A percentile compares a stretch with the other conserved stretches of the same genome.
Conservation (phyloP, 768 basidiomycete genomes). For the Suillus placidus region DNA sequence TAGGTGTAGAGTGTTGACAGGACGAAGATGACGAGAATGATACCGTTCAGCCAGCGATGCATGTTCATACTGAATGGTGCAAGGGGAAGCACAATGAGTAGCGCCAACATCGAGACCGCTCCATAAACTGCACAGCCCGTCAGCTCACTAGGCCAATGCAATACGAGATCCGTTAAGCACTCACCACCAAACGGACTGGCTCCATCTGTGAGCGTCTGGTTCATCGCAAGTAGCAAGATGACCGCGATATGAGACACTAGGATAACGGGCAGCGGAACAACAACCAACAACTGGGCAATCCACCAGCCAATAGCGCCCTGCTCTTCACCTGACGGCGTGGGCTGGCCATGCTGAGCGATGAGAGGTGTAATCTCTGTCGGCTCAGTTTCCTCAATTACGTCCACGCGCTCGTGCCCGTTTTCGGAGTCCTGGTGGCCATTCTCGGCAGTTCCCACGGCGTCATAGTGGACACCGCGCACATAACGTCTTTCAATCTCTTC, state of each 20-base stretch:
- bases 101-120: conserved; percentile 44
- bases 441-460: conserved; percentile 27
- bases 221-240: conserved; percentile 47
- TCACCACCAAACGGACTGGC: conserved; percentile 51
- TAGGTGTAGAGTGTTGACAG: conserved; percentile 46
- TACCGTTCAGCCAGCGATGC: conserved; percentile 40
- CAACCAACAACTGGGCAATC: conserved; percentile 59
- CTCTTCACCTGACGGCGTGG: conserved; percentile 13
- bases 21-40: conserved; percentile 45
- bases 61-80: conserved; percentile 64
- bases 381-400: conserved; percentile 40
- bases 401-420: conserved; percentile 18
- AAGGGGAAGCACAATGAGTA: conserved; percentile 59
- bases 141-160: conserved; percentile 1
- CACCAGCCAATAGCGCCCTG: conserved; percentile 47
- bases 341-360: conserved; percentile 34
- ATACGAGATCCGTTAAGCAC: conserved; percentile 21
- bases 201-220: conserved; percentile 68
- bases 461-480: conserved; percentile 27
- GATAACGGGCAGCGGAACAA: conserved; percentile 55
- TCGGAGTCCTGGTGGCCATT: conserved; percentile 8
- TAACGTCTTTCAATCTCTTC: conserved; percentile 13
- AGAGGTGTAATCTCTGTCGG: conserved; percentile 63
- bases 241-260: conserved; percentile 54
- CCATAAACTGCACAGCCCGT: conserved; percentile 49